Evolutionary conservation across 148 eudicot species (phyloP), one percentile per base, ranked within the genome.

Genomic region (Heliamphora exappendiculata): DNA sequence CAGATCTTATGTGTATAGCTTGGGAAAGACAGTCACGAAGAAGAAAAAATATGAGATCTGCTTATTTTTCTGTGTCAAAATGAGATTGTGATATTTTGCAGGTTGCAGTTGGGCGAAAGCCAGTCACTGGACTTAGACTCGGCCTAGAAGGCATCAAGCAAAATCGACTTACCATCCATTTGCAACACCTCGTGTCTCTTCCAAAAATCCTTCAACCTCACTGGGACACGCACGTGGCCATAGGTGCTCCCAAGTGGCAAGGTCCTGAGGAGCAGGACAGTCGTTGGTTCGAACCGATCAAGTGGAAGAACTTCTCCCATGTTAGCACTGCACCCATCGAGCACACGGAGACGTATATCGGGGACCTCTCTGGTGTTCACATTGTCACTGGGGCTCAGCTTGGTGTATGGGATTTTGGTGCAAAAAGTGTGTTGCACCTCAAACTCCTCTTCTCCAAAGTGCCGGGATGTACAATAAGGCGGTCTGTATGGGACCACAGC

Each of bases 181-280:
- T 95, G 55, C 99, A 95, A 68, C 99, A 92, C 81, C 82, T 95
- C 17, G 93, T 91, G 24, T 92, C 99, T 4, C 97, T 95, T 66
- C 99, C 99, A 0, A 95, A 95, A 80, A 88, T 91, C 60, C 96
- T 95, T 45, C 97, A 93, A 73, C 99, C 97, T 51, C 99, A 95
- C 65, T 95, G 99, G 99, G 99, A 91, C 78, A 55, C 94, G 14
- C 96, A 95, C 81, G 85, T 93, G 88, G 93, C 96, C 72, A 95
- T 95, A 6, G 99, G 99, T 57, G 97, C 96, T 51, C 99, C 91
- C 55, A 92, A 83, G 75, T 95, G 99, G 99, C 91, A 87, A 81
- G 99, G 99, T 42, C 99, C 99, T 0, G 99, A 95, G 73, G 99
- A 95, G 85, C 99, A 95, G 76, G 99, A 95, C 54, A 95, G 99